Evolutionary conservation across 805 yeast species (phyloP).

Genomic region (Wickerhamomyces hampshirensis): DNA sequence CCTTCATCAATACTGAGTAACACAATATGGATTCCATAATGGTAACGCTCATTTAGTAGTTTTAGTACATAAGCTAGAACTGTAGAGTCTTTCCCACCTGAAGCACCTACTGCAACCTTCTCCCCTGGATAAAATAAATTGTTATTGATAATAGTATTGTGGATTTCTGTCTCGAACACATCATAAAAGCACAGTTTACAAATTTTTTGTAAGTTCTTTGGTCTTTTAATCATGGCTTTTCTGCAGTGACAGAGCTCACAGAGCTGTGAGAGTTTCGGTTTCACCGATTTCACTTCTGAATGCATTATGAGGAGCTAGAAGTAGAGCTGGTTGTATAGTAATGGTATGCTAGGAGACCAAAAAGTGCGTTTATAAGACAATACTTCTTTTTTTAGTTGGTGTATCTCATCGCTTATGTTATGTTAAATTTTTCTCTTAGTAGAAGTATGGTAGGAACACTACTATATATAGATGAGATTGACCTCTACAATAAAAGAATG

Average conservation of each 20-base stretch:
- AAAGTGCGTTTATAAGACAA: background rate
- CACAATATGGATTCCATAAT: constrained; percentile 83
- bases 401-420: constrained; percentile 1
- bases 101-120: constrained; percentile 93
- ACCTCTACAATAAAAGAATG: too few relatives aligned
- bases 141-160: constrained; percentile 73
- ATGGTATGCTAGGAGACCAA: too few relatives aligned
- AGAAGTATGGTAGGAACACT: background rate
- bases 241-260: constrained; percentile 84
- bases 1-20: constrained; percentile 93
- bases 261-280: constrained; percentile 35
- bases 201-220: constrained; percentile 83
- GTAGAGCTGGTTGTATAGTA: background rate
- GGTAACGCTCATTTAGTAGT: constrained; percentile 78
- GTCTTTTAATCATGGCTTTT: constrained; percentile 85
- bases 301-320: background rate
- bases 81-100: constrained; percentile 98
- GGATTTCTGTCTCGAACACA: constrained; percentile 94
- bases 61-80: constrained; percentile 87
- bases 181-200: constrained; percentile 88
- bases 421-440: constrained; percentile 1
- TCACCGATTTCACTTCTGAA: background rate
- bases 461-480: background rate
- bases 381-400: too few relatives aligned
- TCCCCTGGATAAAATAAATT: constrained; percentile 77